Evolutionary conservation across 2,329 filamentous ascomycete genomes (phyloP), one percentile per base, ranked within the genome.

Genomic region (Aspergillus awamori): DNA sequence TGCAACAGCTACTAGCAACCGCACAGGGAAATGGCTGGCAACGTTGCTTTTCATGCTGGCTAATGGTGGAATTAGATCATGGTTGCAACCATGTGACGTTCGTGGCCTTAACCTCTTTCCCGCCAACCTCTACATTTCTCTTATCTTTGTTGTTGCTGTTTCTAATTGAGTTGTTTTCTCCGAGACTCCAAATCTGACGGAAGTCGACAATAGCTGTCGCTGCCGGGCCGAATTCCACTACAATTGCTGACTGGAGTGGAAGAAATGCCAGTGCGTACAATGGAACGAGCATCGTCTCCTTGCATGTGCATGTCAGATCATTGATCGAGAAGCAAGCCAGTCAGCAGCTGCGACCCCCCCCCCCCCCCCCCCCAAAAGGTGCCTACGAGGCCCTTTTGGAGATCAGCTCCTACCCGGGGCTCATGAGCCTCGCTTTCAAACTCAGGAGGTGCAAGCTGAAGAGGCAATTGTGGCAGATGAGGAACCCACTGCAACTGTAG

Each of bases 61-160:
- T 74, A 0, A 36, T 87, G 11, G 77, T 88, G 0, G 83, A 86
- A 70, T 71, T 85, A 0, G 30, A 68, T 0, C n/a, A 38, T 0
- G 85, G 86, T 1, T 87, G 86, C 61, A 76, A 83, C 54, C 85
- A 87, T 55, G 87, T 87, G 3, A 84, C 63, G n/a, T n/a, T n/a
- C n/a, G n/a, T n/a, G n/a, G n/a, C n/a, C n/a, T n/a, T n/a, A n/a
- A n/a, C n/a, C n/a, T n/a, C n/a, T n/a, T n/a, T n/a, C n/a, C n/a
- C n/a, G n/a, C n/a, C n/a, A n/a, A 17, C 17, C 17, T 17, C 17
- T 17, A 17, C 17, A 17, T 17, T 2, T 2, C 17, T 17, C 2
- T 17, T 17, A 17, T 17, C 1, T 17, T 17, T 17, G 17, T 17
- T 17, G 85, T 87, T 65, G 68, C 82, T 81, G 24, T 51, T 51